phyloP scores from a whole-genome alignment of 1,284 basidiomycete species.

The Cystobasidiaceae sp. region DNA sequence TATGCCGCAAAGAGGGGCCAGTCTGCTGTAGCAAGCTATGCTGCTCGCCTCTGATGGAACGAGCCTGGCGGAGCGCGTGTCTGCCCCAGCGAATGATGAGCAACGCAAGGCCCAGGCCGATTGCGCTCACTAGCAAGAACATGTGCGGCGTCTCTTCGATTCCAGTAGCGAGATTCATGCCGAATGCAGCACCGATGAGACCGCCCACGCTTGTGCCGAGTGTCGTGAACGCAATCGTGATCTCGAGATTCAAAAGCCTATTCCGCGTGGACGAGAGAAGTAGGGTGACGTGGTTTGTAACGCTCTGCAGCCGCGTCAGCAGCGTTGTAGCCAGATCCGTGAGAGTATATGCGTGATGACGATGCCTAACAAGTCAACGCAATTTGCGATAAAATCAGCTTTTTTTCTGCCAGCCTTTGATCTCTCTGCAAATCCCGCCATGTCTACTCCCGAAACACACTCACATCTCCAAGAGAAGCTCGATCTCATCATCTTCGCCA shows the following conservation, averaged over 20 bases:
- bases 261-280: conserved; percentile 25
- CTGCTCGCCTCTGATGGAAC: conserved; percentile 23
- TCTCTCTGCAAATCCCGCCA: neutral
- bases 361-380: neutral
- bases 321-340: conserved; percentile 15
- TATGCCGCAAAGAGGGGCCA: neutral
- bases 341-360: conserved; percentile 25
- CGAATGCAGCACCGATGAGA: conserved; percentile 17
- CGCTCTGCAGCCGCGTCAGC: conserved; percentile 24
- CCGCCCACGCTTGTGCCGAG: conserved; percentile 11
- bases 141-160: conserved; percentile 14
- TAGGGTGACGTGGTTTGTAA: conserved; percentile 29
- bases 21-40: conserved; percentile 4
- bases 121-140: neutral
- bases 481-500: conserved; percentile 27
- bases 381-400: neutral
- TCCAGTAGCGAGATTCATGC: conserved; percentile 22
- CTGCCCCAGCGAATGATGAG: conserved; percentile 6
- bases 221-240: conserved; percentile 27
- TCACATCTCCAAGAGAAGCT: conserved; percentile 23
- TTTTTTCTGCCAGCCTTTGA: neutral
- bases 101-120: neutral
- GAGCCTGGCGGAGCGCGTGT: neutral
- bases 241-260: conserved; percentile 20
- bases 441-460: neutral